Evolutionary conservation across 2,329 filamentous ascomycete species (phyloP).

Genomic region (Pestalotiopsis sp.): DNA sequence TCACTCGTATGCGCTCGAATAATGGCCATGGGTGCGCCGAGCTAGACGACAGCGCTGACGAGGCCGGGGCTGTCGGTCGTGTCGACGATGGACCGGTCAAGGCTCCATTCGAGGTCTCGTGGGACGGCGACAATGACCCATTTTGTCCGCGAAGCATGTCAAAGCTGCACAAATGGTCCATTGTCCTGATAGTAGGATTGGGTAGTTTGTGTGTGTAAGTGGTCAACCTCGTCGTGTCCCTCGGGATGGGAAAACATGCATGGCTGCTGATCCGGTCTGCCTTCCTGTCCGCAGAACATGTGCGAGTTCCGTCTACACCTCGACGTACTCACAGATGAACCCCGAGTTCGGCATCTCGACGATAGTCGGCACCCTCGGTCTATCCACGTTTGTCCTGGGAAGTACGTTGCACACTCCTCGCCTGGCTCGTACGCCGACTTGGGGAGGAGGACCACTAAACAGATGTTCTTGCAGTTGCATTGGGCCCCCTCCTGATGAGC

Average conservation of each 20-base stretch:
- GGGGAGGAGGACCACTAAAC: background rate
- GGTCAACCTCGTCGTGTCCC: background rate
- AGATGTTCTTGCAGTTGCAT: slow-evolving; percentile 34
- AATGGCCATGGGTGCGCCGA: slow-evolving; percentile 14
- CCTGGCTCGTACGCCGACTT: too few relatives aligned
- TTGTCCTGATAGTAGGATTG: slow-evolving; percentile 71
- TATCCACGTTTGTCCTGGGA: slow-evolving; percentile 82
- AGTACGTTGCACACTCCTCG: slow-evolving; percentile 43
- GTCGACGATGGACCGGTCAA: slow-evolving; percentile 24
- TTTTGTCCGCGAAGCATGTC: slow-evolving; percentile 71
- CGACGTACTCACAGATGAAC: slow-evolving; percentile 76
- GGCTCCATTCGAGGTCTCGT: slow-evolving; percentile 68
- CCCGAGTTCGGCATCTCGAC: slow-evolving; percentile 71
- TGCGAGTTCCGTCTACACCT: slow-evolving; percentile 85
- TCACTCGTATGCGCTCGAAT: slow-evolving; percentile 8
- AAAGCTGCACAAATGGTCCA: slow-evolving; percentile 71
- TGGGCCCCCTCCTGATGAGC: slow-evolving; percentile 63
- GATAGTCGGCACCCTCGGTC: slow-evolving; percentile 74
- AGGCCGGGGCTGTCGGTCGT: background rate
- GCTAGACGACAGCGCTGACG: slow-evolving; percentile 1
- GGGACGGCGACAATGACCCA: slow-evolving; percentile 74
- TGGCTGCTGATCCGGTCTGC: slow-evolving; percentile 14
- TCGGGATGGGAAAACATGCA: slow-evolving; percentile 7
- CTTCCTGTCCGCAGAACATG: slow-evolving; percentile 61
- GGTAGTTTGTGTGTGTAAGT: slow-evolving; percentile 84